Base-by-base conservation (phyloP, 495 filamentous ascomycete species). In the Poronia punctata region DNA sequence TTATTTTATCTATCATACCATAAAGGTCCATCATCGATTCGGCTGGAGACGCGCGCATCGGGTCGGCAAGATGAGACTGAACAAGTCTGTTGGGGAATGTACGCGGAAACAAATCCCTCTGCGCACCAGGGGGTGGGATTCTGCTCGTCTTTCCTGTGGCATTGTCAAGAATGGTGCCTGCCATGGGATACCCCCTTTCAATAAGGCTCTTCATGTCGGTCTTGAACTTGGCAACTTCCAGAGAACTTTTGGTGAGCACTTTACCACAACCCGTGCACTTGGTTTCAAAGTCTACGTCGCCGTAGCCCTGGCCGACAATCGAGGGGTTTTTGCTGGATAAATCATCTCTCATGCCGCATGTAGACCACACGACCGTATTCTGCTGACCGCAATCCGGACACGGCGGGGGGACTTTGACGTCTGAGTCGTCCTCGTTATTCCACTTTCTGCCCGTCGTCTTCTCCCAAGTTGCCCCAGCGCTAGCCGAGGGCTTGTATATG, bases 81-180 rank as follows among this genome's bases (percentile, higher is more conserved):
- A 84, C 60, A 4, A 84, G 48, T 8, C 72, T 67, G 51, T 83
- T 84, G 0, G 80, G 79, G 53, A 83, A 83, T 9, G 71, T 66
- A 36, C 65, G 68, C 10, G 59, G 46, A 37, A 61, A 48, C 5
- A 35, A 48, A 4, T n/a, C 21, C 9, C 33, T 46, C 6, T 17
- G 5, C 12, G 14, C 14, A 6, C 31, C 29, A 2, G 11, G n/a
- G 0, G 29, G 28, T 7, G 51, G 49, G 3, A 53, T 5, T 8
- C 17, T 8, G 19, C 52, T 48, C 3, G 66, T 61, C 16, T 40
- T 38, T 3, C 70, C 73, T 1, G 56, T 66, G 1, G 40, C 50
- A 14, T 52, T 48, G 5, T 64, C 50, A 17, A 79, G 60, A 20
- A 83, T 46, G 0, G 83, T 86, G 9, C 84, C 84, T 10, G 79